A percentile compares a stretch with the other conserved stretches of the same genome.
Conservation (phyloP, 257 asterid species). For the Galeopsis tetrahit region DNA sequence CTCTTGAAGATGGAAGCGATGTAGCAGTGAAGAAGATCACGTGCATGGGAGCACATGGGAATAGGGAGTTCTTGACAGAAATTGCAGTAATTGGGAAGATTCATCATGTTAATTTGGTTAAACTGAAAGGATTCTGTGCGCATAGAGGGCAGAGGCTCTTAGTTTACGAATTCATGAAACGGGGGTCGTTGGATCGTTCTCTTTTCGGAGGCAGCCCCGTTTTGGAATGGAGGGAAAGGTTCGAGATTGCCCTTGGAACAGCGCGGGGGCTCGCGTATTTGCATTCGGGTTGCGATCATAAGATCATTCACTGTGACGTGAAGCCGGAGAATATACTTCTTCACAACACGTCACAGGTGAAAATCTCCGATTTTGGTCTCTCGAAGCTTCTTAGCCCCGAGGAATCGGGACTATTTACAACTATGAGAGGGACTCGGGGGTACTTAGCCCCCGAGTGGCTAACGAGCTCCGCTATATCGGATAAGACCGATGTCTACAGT, state of each 20-base stretch:
- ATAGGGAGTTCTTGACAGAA: conserved; percentile 71
- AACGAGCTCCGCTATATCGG: conserved; percentile 75
- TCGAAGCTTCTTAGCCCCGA: conserved; percentile 76
- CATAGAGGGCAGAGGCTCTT: conserved; percentile 56
- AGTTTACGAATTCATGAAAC: conserved; percentile 82
- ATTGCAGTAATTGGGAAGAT: conserved; percentile 76
- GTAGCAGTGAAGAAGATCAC: conserved; percentile 88
- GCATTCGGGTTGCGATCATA: conserved; percentile 76
- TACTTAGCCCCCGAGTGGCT: conserved; percentile 91
- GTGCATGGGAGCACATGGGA: conserved; percentile 65
- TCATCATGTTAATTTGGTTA: conserved; percentile 79
- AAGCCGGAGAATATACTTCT: conserved; percentile 89
- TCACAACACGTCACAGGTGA: conserved; percentile 63
- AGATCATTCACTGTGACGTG: conserved; percentile 86
- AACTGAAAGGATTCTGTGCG: conserved; percentile 68
- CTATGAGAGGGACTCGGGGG: conserved; percentile 85
- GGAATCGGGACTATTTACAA: conserved; percentile 69
- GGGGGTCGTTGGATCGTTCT: conserved; percentile 73
- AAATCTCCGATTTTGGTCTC: conserved; percentile 88
- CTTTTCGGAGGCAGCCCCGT: conserved; percentile 57
- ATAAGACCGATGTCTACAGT: conserved; percentile 81
- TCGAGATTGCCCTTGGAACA: conserved; percentile 75
- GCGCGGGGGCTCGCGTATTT: conserved; percentile 83
- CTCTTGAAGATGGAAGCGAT: conserved; percentile 52
- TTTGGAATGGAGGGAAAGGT: conserved; percentile 69